Base-by-base conservation (phyloP, 345 rosid species). In the Rhizophora mangle region DNA sequence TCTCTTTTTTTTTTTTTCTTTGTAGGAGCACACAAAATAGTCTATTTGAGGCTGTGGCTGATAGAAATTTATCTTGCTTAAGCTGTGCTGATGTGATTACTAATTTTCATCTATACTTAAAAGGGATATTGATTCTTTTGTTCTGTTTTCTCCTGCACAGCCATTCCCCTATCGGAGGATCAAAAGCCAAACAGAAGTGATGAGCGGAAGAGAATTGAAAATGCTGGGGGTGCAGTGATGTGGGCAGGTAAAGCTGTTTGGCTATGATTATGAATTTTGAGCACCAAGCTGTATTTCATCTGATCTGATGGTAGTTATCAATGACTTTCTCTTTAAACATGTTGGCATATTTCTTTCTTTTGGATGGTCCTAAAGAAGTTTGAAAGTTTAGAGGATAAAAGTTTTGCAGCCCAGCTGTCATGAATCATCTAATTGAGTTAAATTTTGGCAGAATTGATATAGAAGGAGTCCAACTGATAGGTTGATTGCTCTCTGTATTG, bases 131-230 rank as follows among this genome's bases (percentile, higher is more conserved):
- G 26, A 21, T 24, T 60, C 63, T 19, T 62, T 51, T 76, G 79
- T 68, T 58, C 54, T 63, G 63, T 73, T 27, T 56, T 56, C 16
- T 56, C 60, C 32, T 85, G 72, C 18, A 55, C 82, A 92, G 97
- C 96, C 6, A 92, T 96, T 39, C 88, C 99, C 2, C 89, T 96
- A 43, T 96, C 99, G n/a, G 98, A 92, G 82, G 99, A 96, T 82
- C 99, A 92, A 78, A 96, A 96, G 74, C 98, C 99, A 65, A 96
- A 96, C 62, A 92, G 99, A 88, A 89, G 85, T 58, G 99, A 96
- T 73, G 99, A 92, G 72, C 87, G 99, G 76, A 88, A 92, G 88
- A 79, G 99, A 85, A 92, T 96, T 59, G 98, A 96, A 87, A 92
- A 64, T 68, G 97, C 99, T 64, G 97, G 98, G 49, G 99, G 99